These are phyloP conservation scores for Erodium chrysanthum DNA, from an alignment of 441 rosid genomes.

Conservation along the genomic window DNA sequence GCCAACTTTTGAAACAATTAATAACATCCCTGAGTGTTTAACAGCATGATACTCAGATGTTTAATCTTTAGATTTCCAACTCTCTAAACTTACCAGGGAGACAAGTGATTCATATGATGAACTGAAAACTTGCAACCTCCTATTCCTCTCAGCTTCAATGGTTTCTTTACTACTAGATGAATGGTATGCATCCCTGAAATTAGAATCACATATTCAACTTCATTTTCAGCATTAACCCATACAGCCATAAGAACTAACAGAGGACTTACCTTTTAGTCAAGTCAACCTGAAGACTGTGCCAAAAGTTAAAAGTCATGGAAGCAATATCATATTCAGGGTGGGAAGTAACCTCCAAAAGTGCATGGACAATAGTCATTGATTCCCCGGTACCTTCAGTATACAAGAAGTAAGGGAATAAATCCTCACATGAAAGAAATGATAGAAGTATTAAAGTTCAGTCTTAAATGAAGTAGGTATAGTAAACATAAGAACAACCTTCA, in stretches of 20 bases:
- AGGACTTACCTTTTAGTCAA: constrained; percentile 69
- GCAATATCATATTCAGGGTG: constrained; percentile 95
- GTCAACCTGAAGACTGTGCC: constrained; percentile 94
- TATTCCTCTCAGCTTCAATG: constrained; percentile 73
- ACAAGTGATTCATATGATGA: constrained; percentile 77
- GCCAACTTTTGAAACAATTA: not conserved
- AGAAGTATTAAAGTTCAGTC: not conserved
- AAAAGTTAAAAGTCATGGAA: constrained; percentile 97
- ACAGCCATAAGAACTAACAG: constrained; percentile 16
- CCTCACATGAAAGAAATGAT: not conserved
- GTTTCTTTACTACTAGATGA: constrained; percentile 62
- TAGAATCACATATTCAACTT: constrained; percentile 23
- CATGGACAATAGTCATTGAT: constrained; percentile 75
- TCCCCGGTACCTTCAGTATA: constrained; percentile 65
- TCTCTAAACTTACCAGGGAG: constrained; percentile 62
- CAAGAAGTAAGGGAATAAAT: constrained; percentile 10
- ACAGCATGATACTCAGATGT: constrained; percentile 10
- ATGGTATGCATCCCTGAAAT: constrained; percentile 59
- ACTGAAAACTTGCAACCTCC: constrained; percentile 65
- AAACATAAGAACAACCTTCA: constrained; percentile 14
- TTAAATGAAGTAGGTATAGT: not conserved
- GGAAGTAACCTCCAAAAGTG: constrained; percentile 84
- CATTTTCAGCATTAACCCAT: constrained; percentile 15
- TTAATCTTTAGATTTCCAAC: constrained; percentile 19
- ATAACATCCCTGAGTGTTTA: not conserved